Evolutionary conservation across 2,329 filamentous ascomycete species (phyloP), one percentile per base, ranked within the genome.

Genomic region (Zelopaecilomyces penicillatus): DNA sequence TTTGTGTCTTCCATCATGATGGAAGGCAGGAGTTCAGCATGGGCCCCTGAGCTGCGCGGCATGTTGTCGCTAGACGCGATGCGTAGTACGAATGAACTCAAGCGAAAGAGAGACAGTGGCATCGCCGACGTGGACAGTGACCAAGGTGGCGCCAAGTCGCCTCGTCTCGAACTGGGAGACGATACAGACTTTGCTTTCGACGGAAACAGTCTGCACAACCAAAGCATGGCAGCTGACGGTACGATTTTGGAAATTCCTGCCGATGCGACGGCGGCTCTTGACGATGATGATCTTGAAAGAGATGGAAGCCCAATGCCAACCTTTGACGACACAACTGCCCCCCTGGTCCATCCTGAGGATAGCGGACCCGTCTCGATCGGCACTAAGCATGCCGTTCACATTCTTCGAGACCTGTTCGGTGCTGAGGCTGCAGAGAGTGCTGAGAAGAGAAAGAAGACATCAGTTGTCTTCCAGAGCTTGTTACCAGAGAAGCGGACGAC

Each of bases 301-400:
- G 66, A 69, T 28, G 66, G 63, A 45, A 73, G 65, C 54, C 63
- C 67, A 28, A 62, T 71, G 49, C 77, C 85, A 10, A 78, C 78
- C 30, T 87, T 93, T 55, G 87, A 95, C 55, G 86, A 89, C 37
- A 91, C 87, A 0, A 83, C 80, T 2, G 78, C 78, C 27, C 84
- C 87, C 8, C 66, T 87, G 4, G 78, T 90, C 4, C 86, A 93
- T 58, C 87, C 89, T 8, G 80, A 82, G 30, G 89, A 96, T 52
- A 87, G 81, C 51, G 89, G 89, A 0, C 86, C 88, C 0, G 84
- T 97, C 6, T 95, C 90, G 0, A 67, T 95, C 12, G 90, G 88
- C 48, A 98, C 93, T 8, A 93, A 94, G 66, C 90, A 95, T 58
- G 93, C 93, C 31, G 94, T 98, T 19, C 91, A 98, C 64, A 79